Evolutionary conservation across 345 rosid species (phyloP).

Genomic region (Diplotaxis tenuifolia): DNA sequence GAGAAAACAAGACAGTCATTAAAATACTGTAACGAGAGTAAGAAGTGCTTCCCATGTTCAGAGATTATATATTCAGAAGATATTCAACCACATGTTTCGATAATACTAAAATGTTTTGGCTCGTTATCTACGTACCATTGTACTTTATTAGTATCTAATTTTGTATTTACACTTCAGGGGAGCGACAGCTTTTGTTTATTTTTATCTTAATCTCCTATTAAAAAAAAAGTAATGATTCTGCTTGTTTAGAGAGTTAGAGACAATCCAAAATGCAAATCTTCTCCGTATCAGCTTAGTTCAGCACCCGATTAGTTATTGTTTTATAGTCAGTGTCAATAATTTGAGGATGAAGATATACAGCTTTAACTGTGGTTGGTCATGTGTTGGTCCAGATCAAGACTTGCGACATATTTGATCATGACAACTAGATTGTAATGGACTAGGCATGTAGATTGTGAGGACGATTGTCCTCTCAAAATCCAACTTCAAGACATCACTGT

Average conservation of each 20-base stretch:
- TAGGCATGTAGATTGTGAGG: neutral
- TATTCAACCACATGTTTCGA: conserved; percentile 29
- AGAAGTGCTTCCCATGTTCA: conserved; percentile 38
- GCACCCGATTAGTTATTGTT: conserved; percentile 14
- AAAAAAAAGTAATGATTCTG: neutral
- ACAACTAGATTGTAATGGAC: neutral
- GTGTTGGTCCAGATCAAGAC: conserved; percentile 10
- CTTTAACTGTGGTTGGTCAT: conserved; percentile 11
- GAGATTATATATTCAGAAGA: conserved; percentile 17
- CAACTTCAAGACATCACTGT: neutral
- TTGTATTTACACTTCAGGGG: neutral
- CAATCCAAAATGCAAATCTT: conserved; percentile 33
- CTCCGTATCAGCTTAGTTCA: conserved; percentile 22
- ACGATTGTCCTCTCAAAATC: neutral
- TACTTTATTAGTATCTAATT: conserved; percentile 11
- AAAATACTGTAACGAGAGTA: conserved; percentile 25
- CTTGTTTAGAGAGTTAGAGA: conserved; percentile 26
- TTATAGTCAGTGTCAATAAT: neutral
- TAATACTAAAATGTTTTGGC: conserved; percentile 23
- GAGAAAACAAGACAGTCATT: conserved; percentile 17
- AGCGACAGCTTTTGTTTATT: conserved; percentile 36
- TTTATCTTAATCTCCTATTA: neutral
- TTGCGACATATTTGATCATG: neutral
- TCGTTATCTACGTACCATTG: conserved; percentile 9
- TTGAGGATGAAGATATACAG: conserved; percentile 11